These are phyloP conservation scores for Eutypella sp. DNA, from an alignment of 2,329 filamentous ascomycete genomes.

Conservation along the genomic window DNA sequence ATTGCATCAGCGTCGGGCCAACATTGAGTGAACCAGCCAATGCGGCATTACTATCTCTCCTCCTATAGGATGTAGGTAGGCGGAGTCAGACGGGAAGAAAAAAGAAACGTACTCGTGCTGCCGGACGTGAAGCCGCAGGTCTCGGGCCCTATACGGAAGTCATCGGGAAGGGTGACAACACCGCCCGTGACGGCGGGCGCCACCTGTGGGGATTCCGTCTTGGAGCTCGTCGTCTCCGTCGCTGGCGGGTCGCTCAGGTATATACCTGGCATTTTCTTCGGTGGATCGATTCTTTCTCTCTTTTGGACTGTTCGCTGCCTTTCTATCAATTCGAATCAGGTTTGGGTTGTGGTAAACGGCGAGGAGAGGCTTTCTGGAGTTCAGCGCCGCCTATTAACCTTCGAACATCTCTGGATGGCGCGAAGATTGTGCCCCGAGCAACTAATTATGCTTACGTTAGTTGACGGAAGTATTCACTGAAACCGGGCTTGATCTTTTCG, in stretches of 20 bases:
- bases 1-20: background rate
- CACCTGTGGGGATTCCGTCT: constrained; percentile 3
- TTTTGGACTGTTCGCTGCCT: too few species aligned
- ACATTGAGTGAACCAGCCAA: background rate
- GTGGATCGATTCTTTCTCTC: too few species aligned
- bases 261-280: background rate
- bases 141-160: constrained; percentile 18
- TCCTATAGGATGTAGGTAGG: too few species aligned
- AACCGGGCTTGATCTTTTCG: too few species aligned
- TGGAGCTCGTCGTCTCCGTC: background rate
- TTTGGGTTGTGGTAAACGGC: background rate
- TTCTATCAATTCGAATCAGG: background rate
- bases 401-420: background rate
- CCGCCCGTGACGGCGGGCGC: constrained; percentile 14
- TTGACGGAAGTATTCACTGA: too few species aligned
- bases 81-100: too few species aligned
- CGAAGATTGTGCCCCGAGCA: too few species aligned
- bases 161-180: constrained; percentile 3
- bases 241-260: background rate
- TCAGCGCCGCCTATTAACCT: background rate
- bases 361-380: background rate
- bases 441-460: too few species aligned
- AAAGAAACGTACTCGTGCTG: constrained; percentile 21
- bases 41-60: too few species aligned
- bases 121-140: constrained; percentile 24